These are phyloP conservation scores for Polychaeton citri DNA, from an alignment of 2,329 filamentous ascomycete species.

Conservation along the genomic window DNA sequence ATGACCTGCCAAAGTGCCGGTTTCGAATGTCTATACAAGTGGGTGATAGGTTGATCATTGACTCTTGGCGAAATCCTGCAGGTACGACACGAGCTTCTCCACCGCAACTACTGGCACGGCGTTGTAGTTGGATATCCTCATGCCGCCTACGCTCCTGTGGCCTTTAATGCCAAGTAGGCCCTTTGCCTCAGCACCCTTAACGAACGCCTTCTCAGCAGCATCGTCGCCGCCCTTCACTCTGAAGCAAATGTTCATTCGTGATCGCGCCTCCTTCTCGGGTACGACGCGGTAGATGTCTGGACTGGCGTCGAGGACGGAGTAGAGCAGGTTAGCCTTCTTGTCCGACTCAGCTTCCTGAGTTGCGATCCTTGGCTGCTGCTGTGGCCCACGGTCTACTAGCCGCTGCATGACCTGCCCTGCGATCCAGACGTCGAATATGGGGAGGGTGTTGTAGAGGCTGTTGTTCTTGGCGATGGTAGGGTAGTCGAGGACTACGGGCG, in stretches of 20 bases:
- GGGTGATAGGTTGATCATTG: neutral
- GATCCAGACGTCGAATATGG: conserved; percentile 88
- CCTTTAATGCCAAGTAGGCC: conserved; percentile 75
- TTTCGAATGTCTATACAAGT: neutral
- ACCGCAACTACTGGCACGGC: conserved; percentile 57
- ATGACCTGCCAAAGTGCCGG: too few species aligned
- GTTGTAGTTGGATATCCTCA: conserved; percentile 83
- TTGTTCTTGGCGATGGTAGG: conserved; percentile 83
- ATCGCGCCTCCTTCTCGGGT: conserved; percentile 60
- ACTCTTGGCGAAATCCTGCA: conserved; percentile 42
- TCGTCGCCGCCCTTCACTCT: conserved; percentile 53
- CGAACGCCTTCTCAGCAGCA: conserved; percentile 61
- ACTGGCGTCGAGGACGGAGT: conserved; percentile 60
- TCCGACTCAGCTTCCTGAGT: conserved; percentile 64
- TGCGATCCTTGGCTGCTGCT: conserved; percentile 47
- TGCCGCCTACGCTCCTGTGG: conserved; percentile 74
- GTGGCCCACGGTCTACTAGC: conserved; percentile 46
- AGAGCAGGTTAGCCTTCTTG: conserved; percentile 65
- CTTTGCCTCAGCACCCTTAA: conserved; percentile 54
- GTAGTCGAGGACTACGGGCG: conserved; percentile 70
- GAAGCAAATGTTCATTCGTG: conserved; percentile 94
- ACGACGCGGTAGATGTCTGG: conserved; percentile 65
- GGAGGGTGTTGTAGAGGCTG: conserved; percentile 88
- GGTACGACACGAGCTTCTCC: conserved; percentile 53
- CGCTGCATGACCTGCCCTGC: conserved; percentile 77